Base-by-base conservation (phyloP, 2,329 filamentous ascomycete species). In the Colletotrichum sp. region DNA sequence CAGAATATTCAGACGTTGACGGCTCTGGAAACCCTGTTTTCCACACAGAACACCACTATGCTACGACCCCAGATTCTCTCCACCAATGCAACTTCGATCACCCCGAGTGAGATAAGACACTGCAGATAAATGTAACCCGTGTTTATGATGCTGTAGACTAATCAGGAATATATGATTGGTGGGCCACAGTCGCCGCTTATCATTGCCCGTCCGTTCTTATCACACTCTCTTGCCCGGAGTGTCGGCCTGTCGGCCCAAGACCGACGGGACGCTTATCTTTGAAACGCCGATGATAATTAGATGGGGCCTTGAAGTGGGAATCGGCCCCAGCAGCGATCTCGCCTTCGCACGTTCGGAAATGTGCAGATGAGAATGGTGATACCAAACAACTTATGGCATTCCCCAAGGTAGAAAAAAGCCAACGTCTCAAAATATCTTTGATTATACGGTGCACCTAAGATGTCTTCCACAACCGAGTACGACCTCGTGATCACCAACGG, bases 401-500 rank as follows among this genome's bases (percentile, higher is more conserved):
- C n/a, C n/a, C n/a, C n/a, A n/a, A n/a, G n/a, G n/a, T n/a, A n/a
- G n/a, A n/a, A n/a, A n/a, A n/a, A n/a, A n/a, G n/a, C n/a, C n/a
- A n/a, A n/a, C n/a, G n/a, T n/a, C n/a, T n/a, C n/a, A n/a, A n/a
- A 52, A 52, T 3, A 3, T 22, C 12, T 22, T 52, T 52, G 44
- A 1, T 8, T 22, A 22, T 8, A n/a, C n/a, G n/a, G 44, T 52
- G 44, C 44, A 52, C n/a, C 12, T 22, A 12, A 3, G 6, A 52
- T 52, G 44, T 52, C 44, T 52, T 52, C 44, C 44, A 52, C 44
- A 6, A 2, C 61, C 63, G 77, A 80, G 36, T 86, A 83, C 69
- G 85, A 88, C 71, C 81, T 87, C 19, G 80, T 87, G 39, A 82
- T 87, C 67, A 84, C 85, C 60, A 86, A 87, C 66, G 86, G 86